Evolutionary conservation across 2,329 filamentous ascomycete species (phyloP), one percentile per base, ranked within the genome.

Genomic region (Lasiodiplodia gonubiensis): DNA sequence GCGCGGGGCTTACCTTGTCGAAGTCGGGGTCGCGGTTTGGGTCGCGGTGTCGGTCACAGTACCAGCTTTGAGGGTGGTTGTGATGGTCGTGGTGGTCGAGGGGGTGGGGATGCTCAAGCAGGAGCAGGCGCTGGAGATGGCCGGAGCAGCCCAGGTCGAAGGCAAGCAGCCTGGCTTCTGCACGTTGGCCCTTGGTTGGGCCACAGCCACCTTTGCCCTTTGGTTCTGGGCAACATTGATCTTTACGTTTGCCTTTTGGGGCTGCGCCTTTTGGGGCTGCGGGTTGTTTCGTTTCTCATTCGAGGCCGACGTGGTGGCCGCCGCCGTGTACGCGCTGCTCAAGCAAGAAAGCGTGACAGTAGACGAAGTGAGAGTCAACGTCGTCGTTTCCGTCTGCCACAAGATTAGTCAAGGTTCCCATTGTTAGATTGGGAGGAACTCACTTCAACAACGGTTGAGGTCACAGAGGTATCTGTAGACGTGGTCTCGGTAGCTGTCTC

Each of bases 11-110:
- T 18, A 59, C 54, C 54, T 59, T 25, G 54, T 59, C 54, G 3
- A 18, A 8, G 54, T 59, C 3, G 54, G 35, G 21, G 37, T 59
- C 21, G 30, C 7, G 4, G 54, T 59, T 30, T 59, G 21, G 18
- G 54, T 59, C 2, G 54, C 23, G 21, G 54, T 23, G 46, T 59
- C 54, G 12, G 54, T 59, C 37, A 59, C 54, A 46, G 54, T 59
- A 2, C 35, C 37, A 16, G 54, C 35, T 8, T n/a, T 37, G 8
- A 42, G 35, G 21, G 54, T 59, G n/a, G 23, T 30, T 46, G 54
- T 59, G 23, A 27, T 23, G 23, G 54, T 59, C 14, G 35, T 46
- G 23, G 54, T 59, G 5, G 37, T 59, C 12, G 54, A 42, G 14
- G 54, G 35, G 1, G 54, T 59, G 12, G 54, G 23, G 12, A 46